Conservation (phyloP, 768 basidiomycete genomes). For the Xanthoconium purpureum region DNA sequence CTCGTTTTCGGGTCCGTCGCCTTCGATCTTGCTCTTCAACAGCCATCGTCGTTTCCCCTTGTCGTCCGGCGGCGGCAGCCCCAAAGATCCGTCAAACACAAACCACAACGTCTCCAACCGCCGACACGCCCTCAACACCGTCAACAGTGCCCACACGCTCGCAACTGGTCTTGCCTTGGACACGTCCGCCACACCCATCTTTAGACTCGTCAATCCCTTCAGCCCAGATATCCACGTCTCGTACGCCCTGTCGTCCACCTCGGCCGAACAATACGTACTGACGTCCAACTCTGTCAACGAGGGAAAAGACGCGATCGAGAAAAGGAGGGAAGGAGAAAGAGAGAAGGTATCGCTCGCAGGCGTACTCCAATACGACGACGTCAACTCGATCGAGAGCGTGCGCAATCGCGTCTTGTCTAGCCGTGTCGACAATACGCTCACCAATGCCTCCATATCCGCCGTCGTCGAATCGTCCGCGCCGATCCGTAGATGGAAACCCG, state of each 20-base stretch:
- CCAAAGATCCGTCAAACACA: constrained; percentile 20
- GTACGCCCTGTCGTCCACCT: constrained; percentile 20
- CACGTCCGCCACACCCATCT: constrained; percentile 20
- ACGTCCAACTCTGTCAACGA: constrained; percentile 19
- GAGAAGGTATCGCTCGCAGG: constrained; percentile 22
- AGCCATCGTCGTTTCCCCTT: not conserved
- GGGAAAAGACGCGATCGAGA: constrained; percentile 15
- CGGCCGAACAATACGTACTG: constrained; percentile 16
- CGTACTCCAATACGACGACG: constrained; percentile 28
- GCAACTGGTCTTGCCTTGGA: constrained; percentile 17
- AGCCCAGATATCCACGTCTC: constrained; percentile 13
- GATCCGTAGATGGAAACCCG: constrained; percentile 18
- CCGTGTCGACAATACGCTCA: constrained; percentile 8
- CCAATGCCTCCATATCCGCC: constrained; percentile 13
- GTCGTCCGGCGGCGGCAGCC: not conserved
- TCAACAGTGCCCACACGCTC: constrained; percentile 17
- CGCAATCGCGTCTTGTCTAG: constrained; percentile 11
- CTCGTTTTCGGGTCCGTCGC: not conserved
- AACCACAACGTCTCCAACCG: constrained; percentile 18
- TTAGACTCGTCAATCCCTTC: constrained; percentile 13
- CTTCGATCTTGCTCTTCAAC: not conserved
- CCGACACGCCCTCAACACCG: constrained; percentile 21
- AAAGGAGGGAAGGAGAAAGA: constrained; percentile 14
- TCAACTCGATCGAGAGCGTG: constrained; percentile 21
- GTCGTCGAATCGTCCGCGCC: constrained; percentile 26